Conservation (phyloP, 768 basidiomycete species). For the Kwoniella heveanensis region DNA sequence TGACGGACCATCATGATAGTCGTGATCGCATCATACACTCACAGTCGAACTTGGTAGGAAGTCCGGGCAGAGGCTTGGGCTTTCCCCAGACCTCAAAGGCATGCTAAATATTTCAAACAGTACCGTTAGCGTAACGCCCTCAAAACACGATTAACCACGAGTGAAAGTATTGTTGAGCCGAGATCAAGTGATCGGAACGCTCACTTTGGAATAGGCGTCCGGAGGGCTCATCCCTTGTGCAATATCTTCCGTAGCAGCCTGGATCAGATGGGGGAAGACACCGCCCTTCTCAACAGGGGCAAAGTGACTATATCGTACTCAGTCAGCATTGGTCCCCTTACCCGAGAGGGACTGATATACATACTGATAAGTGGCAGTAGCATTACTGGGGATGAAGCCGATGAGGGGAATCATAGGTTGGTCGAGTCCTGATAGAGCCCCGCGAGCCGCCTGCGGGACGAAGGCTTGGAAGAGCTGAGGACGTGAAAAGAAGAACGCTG, state of each 20-base stretch:
- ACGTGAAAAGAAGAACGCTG: too few species aligned
- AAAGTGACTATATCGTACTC: constrained; percentile 6
- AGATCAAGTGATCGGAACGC: too few species aligned
- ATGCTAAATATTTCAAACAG: constrained; percentile 11
- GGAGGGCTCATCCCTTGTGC: constrained; percentile 19
- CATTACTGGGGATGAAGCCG: constrained; percentile 27
- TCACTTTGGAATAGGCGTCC: constrained; percentile 19
- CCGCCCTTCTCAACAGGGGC: constrained; percentile 22
- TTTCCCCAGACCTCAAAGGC: constrained; percentile 21
- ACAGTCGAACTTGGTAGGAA: constrained; percentile 35
- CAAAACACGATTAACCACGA: too few species aligned
- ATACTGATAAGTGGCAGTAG: constrained; percentile 26
- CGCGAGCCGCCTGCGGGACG: constrained; percentile 22
- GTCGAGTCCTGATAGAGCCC: background rate
- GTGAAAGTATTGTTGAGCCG: too few species aligned
- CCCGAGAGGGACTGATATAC: constrained; percentile 1
- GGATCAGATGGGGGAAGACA: background rate
- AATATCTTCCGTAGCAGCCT: constrained; percentile 13
- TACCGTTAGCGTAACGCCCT: too few species aligned
- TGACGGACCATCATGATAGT: background rate
- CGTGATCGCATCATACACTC: too few species aligned
- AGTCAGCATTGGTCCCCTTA: too few species aligned
- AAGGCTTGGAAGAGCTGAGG: constrained; percentile 31
- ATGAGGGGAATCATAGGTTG: constrained; percentile 15
- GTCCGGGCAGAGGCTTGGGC: constrained; percentile 26